phyloP scores from a whole-genome alignment of 2,329 filamentous ascomycete genomes.

The Trichoderma polysporum region DNA sequence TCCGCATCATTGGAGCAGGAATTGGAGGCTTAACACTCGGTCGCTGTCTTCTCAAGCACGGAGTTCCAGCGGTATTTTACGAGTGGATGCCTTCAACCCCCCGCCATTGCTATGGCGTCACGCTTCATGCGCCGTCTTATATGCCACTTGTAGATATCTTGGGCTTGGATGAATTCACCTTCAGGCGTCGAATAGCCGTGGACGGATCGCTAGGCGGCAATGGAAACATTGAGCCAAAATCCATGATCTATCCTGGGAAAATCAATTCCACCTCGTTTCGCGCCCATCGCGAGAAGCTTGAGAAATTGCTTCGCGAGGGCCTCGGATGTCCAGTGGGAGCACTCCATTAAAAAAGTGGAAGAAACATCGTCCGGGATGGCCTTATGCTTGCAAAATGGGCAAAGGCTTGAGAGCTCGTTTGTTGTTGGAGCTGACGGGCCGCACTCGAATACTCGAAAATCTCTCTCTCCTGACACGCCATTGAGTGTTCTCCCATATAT shows the following conservation, averaged over 20 bases:
- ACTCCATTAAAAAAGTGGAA: conserved; percentile 3
- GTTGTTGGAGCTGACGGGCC: conserved; percentile 9
- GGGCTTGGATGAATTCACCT: conserved; percentile 6
- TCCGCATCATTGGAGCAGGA: conserved; percentile 17
- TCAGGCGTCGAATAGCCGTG: conserved; percentile 12
- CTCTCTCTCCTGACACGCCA: conserved; percentile 13
- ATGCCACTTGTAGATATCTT: conserved; percentile 10
- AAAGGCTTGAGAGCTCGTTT: conserved; percentile 1
- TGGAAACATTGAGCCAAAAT: conserved; percentile 2
- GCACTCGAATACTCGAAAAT: conserved; percentile 19
- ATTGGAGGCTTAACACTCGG: conserved; percentile 17
- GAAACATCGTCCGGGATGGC: conserved; percentile 3
- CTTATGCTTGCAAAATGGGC: conserved; percentile 9
- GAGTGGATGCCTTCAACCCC: conserved; percentile 12
- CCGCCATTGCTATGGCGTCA: conserved; percentile 12
- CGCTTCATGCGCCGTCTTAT: conserved; percentile 15
- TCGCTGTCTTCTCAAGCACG: conserved; percentile 18
- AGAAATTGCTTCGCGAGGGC: conserved; percentile 19
- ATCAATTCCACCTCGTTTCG: conserved; percentile 4
- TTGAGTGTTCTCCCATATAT: conserved; percentile 18
- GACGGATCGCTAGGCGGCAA: conserved; percentile 4
- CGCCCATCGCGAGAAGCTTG: conserved; percentile 9
- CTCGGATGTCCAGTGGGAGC: conserved; percentile 15
- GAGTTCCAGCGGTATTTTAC: conserved; percentile 13
- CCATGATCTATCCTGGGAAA: not conserved